phyloP scores from a whole-genome alignment of 2,329 filamentous ascomycete species.

The Sporothrix sp. region DNA sequence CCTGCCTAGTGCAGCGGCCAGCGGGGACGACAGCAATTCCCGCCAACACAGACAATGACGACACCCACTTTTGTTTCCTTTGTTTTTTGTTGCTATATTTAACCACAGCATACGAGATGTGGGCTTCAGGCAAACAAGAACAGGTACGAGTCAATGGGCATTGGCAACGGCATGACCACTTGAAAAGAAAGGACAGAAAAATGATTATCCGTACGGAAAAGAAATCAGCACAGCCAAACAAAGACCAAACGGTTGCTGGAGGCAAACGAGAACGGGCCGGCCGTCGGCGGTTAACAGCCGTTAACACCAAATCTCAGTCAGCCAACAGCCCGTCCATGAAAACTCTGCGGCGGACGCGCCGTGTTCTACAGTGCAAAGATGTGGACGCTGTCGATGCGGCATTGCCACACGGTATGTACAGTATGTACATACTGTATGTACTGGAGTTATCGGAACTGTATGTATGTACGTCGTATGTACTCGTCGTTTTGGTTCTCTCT shows the following conservation, averaged over 20 bases:
- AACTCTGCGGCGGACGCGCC: no score
- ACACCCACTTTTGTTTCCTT: background rate
- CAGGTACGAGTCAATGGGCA: background rate
- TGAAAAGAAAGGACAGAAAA: background rate
- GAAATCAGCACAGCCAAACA: background rate
- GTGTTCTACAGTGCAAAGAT: no score
- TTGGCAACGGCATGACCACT: background rate
- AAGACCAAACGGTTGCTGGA: background rate
- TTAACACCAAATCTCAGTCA: no score
- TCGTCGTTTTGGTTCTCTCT: no score
- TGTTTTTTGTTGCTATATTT: slow-evolving; percentile 11
- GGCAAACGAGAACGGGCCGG: background rate
- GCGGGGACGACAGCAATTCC: background rate
- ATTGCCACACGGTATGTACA: no score
- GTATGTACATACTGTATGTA: no score
- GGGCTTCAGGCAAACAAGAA: background rate
- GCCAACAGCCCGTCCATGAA: slow-evolving; percentile 1
- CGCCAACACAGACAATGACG: slow-evolving; percentile 1
- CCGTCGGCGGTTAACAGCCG: no score
- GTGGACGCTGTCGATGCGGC: no score
- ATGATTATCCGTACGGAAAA: background rate
- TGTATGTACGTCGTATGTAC: no score
- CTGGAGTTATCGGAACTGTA: no score
- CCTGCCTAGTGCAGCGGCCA: slow-evolving; percentile 5
- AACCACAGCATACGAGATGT: slow-evolving; percentile 1